Evolutionary conservation across 2,329 filamentous ascomycete genomes (phyloP).

Genomic region (Cryoendolithus antarcticus): DNA sequence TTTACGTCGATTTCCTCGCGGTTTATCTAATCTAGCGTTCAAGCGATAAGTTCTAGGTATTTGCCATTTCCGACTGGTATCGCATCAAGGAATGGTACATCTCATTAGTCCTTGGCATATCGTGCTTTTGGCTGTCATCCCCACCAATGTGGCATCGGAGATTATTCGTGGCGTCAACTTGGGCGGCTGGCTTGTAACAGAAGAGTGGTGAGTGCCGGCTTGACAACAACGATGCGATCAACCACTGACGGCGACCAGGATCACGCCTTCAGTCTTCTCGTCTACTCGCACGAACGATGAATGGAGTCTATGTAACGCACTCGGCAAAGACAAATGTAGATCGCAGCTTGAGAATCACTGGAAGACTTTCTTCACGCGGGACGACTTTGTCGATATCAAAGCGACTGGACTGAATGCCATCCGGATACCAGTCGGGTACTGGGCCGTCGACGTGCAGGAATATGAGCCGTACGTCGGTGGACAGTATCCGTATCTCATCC

Average conservation of each 20-base stretch:
- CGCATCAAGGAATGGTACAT: no score
- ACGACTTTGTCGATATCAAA: conserved; percentile 14
- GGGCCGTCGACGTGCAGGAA: conserved; percentile 12
- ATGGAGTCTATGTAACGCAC: conserved; percentile 13
- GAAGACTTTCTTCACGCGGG: conserved; percentile 11
- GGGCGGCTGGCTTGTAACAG: conserved; percentile 39
- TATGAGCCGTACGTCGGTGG: conserved; percentile 14
- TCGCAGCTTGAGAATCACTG: conserved; percentile 13
- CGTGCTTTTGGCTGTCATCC: no score
- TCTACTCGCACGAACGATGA: conserved; percentile 8
- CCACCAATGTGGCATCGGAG: conserved; percentile 10
- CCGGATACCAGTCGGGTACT: conserved; percentile 17
- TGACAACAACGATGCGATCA: neutral
- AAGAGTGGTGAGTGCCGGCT: conserved; percentile 11
- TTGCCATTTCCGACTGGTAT: no score
- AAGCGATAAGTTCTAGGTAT: no score
- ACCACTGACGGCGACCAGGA: conserved; percentile 29
- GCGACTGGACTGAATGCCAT: conserved; percentile 12
- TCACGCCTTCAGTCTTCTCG: conserved; percentile 44
- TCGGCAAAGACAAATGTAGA: conserved; percentile 11
- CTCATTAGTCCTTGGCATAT: no score
- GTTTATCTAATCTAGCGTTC: no score
- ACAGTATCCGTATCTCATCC: conserved; percentile 10
- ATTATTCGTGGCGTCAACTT: conserved; percentile 39
- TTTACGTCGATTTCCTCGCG: no score